Base-by-base conservation (phyloP, 805 yeast species). In the Diddensiella transvaalensis region DNA sequence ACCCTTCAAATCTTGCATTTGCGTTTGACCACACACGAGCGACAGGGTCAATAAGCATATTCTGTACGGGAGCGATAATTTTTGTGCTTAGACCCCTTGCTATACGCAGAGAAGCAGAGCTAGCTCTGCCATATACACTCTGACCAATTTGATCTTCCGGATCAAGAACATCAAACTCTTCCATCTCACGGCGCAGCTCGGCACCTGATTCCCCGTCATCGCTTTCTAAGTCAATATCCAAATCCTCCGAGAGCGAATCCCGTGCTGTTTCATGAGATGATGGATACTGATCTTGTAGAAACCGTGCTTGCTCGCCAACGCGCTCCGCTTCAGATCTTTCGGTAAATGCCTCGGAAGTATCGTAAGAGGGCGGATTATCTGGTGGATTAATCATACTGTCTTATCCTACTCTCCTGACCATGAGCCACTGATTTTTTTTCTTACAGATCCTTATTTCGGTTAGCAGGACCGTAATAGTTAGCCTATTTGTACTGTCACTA, bases 1-100 rank as follows among this genome's bases (percentile, higher is more conserved):
- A 65, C 24, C 69, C 65, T 57, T 90, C 96, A 46, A 79, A 68
- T 45, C 74, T 72, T 35, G 69, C 65, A 46, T 66, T 60, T 6
- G 67, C 2, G 13, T 56, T 52, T 4, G 60, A 51, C 55, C 71
- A 69, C 1, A 68, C 40, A 39, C 67, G 69, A 1, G 72, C 75
- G 10, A 77, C 57, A 0, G 83, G 83, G 51, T 77, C 80, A 35
- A 78, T 58, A 3, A 75, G 56, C 42, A 59, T 56, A 11, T 65
- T 63, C 33, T 68, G 62, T 2, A 76, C 72, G 0, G 79, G 78
- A 13, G 54, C 42, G 1, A 69, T 58, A n/a, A 76, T 47, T 23
- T 59, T 62, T 8, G 41, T 21, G 37, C 49, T 55, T 37, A 56
- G 18, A 15, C 44, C 49, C 8, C 46, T 44, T 10, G 59, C 61